These are phyloP conservation scores for Macrophomina pseudophaseolina DNA, from an alignment of 2,329 filamentous ascomycete genomes.

Conservation along the genomic window DNA sequence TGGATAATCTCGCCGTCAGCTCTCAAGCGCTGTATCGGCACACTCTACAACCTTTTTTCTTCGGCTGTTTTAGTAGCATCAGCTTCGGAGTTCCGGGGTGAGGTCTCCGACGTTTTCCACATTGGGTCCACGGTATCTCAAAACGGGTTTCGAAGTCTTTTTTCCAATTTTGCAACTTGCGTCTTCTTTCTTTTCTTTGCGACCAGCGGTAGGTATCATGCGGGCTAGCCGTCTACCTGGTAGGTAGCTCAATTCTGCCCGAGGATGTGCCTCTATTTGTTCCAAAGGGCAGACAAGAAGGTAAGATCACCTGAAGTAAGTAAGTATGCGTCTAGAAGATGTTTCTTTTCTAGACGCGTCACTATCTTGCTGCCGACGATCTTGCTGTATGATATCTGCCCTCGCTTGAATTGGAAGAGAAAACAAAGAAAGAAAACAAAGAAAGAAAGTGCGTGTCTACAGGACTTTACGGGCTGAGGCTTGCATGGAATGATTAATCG, in stretches of 20 bases:
- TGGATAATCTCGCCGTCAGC: constrained; percentile 1
- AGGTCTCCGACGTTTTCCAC: background rate
- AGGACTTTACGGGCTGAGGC: background rate
- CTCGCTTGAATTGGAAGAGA: background rate
- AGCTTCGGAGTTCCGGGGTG: constrained; percentile 1
- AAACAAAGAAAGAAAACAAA: too few relatives aligned
- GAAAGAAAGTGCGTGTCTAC: too few relatives aligned
- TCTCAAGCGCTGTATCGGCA: constrained; percentile 8
- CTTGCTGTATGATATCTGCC: background rate
- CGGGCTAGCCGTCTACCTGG: constrained; percentile 13
- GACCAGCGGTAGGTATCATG: constrained; percentile 13
- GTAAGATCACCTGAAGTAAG: constrained; percentile 20
- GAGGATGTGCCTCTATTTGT: background rate
- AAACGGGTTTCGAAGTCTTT: background rate
- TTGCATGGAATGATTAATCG: background rate
- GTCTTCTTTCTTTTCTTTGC: background rate
- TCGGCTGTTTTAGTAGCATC: constrained; percentile 14
- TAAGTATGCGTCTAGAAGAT: constrained; percentile 10
- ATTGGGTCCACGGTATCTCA: background rate
- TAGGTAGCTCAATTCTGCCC: constrained; percentile 5
- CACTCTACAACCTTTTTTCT: background rate
- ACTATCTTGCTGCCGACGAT: constrained; percentile 16
- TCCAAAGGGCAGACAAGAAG: background rate
- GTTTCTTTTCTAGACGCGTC: constrained; percentile 10
- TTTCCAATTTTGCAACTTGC: background rate